Evolutionary conservation across 2,329 filamentous ascomycete genomes (phyloP).

Genomic region (Diplodia sapinea): DNA sequence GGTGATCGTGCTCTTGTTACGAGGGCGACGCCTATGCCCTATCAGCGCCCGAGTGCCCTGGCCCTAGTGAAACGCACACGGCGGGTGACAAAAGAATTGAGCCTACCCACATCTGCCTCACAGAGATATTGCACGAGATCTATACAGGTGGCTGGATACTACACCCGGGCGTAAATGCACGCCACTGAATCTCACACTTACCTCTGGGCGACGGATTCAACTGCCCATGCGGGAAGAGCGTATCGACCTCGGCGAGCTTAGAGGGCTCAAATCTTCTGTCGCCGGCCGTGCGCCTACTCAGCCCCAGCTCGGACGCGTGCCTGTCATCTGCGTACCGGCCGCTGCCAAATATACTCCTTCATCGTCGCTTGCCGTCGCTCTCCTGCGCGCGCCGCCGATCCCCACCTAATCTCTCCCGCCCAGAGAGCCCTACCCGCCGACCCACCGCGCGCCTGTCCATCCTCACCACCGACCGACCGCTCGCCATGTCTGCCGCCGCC

Average conservation of each 20-base stretch:
- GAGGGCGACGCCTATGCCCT: constrained; percentile 20
- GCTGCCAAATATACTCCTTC: constrained; percentile 23
- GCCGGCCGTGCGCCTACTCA: neutral
- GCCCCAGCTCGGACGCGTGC: constrained; percentile 14
- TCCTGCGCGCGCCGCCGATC: constrained; percentile 16
- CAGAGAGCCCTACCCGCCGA: constrained; percentile 20
- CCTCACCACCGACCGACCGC: constrained; percentile 7
- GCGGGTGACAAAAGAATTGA: no score
- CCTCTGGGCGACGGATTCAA: no score
- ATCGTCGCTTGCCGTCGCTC: constrained; percentile 10
- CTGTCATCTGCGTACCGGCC: constrained; percentile 7
- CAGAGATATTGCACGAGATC: no score
- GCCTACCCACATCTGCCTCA: no score
- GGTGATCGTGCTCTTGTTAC: constrained; percentile 25
- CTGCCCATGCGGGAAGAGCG: no score
- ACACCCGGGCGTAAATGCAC: no score
- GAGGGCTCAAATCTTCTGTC: no score
- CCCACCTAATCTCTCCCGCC: neutral
- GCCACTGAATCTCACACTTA: no score
- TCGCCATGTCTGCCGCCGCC: constrained; percentile 4
- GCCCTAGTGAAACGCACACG: neutral
- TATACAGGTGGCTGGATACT: no score
- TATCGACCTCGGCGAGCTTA: no score
- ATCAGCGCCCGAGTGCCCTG: neutral
- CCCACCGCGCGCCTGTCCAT: constrained; percentile 1